phyloP scores from a whole-genome alignment of 2,329 filamentous ascomycete species.

The Trichoderma hamatum region DNA sequence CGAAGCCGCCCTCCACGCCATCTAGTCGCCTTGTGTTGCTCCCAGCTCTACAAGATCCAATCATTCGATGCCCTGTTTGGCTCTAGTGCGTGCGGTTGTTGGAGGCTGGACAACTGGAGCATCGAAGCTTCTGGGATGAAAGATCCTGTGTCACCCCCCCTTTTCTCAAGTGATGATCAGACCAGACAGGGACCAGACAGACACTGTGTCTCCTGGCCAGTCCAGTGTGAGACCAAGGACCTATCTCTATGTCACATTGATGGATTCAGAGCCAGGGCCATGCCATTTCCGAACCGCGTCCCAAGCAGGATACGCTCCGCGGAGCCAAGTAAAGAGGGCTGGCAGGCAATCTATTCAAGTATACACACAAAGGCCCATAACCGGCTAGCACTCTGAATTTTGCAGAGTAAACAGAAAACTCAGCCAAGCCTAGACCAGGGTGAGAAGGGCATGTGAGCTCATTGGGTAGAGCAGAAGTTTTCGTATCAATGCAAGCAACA shows the following conservation, averaged over 20 bases:
- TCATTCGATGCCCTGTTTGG: background rate
- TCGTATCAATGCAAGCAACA: background rate
- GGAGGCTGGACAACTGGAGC: background rate
- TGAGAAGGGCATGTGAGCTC: conserved; percentile 4
- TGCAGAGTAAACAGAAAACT: conserved; percentile 8
- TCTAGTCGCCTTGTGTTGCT: conserved; percentile 14
- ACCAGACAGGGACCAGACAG: background rate
- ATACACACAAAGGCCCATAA: conserved; percentile 12
- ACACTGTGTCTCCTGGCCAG: too few relatives aligned
- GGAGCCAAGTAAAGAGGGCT: conserved; percentile 19
- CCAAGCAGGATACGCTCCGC: conserved; percentile 19
- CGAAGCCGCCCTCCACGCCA: conserved; percentile 15
- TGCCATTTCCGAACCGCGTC: conserved; percentile 12
- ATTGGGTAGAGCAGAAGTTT: background rate
- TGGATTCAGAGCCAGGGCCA: conserved; percentile 17
- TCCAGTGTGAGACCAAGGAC: conserved; percentile 1
- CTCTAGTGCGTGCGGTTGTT: conserved; percentile 4
- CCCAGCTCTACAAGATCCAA: conserved; percentile 11
- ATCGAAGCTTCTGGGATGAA: conserved; percentile 11
- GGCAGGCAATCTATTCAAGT: conserved; percentile 23
- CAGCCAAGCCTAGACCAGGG: background rate
- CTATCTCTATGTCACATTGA: conserved; percentile 16
- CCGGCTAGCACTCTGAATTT: background rate
- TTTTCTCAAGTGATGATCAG: background rate
- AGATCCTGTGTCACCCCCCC: background rate